Evolutionary conservation across 2,329 filamentous ascomycete genomes (phyloP).

Genomic region (Botryotinia globosa): DNA sequence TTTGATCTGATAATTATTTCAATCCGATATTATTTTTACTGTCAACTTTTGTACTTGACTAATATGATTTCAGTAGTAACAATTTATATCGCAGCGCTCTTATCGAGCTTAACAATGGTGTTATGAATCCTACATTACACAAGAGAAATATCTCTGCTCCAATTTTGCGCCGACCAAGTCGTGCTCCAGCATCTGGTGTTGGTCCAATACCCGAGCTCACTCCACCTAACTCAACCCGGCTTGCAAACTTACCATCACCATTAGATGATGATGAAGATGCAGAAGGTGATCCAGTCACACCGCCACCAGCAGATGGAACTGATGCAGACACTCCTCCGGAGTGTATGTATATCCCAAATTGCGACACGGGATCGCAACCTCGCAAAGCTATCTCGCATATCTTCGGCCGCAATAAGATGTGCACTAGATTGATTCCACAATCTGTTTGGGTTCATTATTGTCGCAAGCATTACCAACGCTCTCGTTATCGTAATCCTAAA

Average conservation of each 20-base stretch:
- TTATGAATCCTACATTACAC: slow-evolving; percentile 13
- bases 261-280: slow-evolving; percentile 19
- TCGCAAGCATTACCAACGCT: slow-evolving; percentile 79
- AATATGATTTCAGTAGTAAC: background rate
- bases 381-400: slow-evolving; percentile 79
- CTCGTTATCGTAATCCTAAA: slow-evolving; percentile 63
- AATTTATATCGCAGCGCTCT: background rate
- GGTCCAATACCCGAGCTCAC: slow-evolving; percentile 29
- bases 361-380: slow-evolving; percentile 57
- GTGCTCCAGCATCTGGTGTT: background rate
- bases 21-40: background rate
- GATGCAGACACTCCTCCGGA: slow-evolving; percentile 10
- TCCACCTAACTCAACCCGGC: slow-evolving; percentile 35
- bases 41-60: background rate
- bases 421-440: slow-evolving; percentile 67
- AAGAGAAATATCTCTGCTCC: slow-evolving; percentile 18
- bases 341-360: slow-evolving; percentile 57
- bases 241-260: slow-evolving; percentile 27
- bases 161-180: slow-evolving; percentile 12
- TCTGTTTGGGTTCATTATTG: slow-evolving; percentile 74
- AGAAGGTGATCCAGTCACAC: slow-evolving; percentile 28
- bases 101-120: background rate
- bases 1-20: background rate
- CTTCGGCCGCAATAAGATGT: slow-evolving; percentile 79
- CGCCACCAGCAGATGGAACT: slow-evolving; percentile 26